A percentile compares a stretch with the other conserved stretches of the same genome.
Conservation (phyloP, 371 early-diverging fungal species). For the Neoconidiobolus thromboides region DNA sequence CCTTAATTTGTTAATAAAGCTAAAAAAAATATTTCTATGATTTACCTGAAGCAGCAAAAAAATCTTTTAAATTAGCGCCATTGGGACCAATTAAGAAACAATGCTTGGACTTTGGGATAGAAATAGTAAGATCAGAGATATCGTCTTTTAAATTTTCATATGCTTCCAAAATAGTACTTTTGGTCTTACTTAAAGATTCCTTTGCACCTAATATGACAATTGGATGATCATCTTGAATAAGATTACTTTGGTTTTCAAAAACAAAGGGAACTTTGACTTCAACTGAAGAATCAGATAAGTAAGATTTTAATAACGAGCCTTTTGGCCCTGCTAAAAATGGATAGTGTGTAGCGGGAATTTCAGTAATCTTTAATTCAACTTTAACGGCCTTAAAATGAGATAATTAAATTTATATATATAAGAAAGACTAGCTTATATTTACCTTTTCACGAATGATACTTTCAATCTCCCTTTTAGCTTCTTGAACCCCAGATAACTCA, state of each 20-base stretch:
- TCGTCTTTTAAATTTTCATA: background rate
- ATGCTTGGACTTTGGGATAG: constrained; percentile 77
- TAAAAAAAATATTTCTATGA: background rate
- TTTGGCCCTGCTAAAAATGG: constrained; percentile 67
- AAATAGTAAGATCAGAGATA: constrained; percentile 37
- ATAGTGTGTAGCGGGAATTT: constrained; percentile 40
- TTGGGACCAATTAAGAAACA: constrained; percentile 72
- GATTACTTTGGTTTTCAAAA: constrained; percentile 9
- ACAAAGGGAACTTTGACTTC: constrained; percentile 62
- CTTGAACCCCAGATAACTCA: constrained; percentile 56
- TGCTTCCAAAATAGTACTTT: background rate
- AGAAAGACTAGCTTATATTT: constrained; percentile 3
- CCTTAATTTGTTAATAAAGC: constrained; percentile 6
- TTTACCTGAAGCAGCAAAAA: constrained; percentile 45
- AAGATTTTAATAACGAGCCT: constrained; percentile 25
- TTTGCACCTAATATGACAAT: background rate
- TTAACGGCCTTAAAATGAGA: constrained; percentile 22
- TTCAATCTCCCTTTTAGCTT: constrained; percentile 75
- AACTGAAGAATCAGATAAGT: constrained; percentile 42
- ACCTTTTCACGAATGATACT: constrained; percentile 58
- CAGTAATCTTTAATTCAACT: constrained; percentile 27
- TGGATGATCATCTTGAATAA: background rate
- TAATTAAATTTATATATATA: background rate
- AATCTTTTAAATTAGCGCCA: constrained; percentile 55
- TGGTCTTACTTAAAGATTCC: background rate